Percentiles rank a stretch among this genome's conserved stretches.
These are phyloP conservation scores for Nasturtium officinale DNA, from an alignment of 345 rosid species.

Conservation along the genomic window DNA sequence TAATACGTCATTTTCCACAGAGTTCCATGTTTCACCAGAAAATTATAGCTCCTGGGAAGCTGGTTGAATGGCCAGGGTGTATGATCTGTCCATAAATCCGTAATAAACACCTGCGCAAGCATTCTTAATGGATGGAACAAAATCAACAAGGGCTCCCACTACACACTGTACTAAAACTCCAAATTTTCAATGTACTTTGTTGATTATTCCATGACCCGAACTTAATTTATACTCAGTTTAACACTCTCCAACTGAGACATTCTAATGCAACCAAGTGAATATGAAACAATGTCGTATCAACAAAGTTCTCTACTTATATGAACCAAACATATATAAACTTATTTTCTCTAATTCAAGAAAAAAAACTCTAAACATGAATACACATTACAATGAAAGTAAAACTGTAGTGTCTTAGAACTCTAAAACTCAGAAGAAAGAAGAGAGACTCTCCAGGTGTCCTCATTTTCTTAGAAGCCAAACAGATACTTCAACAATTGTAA, in stretches of 20 bases:
- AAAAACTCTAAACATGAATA: slow-evolving; percentile 1
- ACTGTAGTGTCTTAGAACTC: background rate
- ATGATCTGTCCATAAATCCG: slow-evolving; percentile 98
- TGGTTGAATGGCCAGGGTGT: slow-evolving; percentile 99
- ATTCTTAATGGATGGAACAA: slow-evolving; percentile 44
- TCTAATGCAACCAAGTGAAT: slow-evolving; percentile 19
- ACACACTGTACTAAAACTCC: background rate
- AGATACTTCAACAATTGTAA: too few relatives aligned
- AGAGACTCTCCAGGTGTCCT: too few relatives aligned
- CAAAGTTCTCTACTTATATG: slow-evolving; percentile 16
- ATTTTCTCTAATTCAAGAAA: slow-evolving; percentile 14
- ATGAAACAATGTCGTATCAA: background rate
- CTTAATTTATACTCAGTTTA: background rate
- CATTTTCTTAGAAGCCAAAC: too few relatives aligned
- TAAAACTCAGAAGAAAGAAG: too few relatives aligned
- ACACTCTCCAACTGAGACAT: slow-evolving; percentile 2
- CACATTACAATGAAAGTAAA: background rate
- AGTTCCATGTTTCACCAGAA: slow-evolving; percentile 91
- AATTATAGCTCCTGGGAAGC: slow-evolving; percentile 92
- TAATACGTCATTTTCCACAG: slow-evolving; percentile 94
- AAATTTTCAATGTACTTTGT: slow-evolving; percentile 1
- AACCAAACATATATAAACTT: background rate
- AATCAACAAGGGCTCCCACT: slow-evolving; percentile 27
- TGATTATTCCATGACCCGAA: background rate
- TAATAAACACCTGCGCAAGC: slow-evolving; percentile 81